phyloP scores from a whole-genome alignment of 176 grass and related monocot genomes.

The Juncus effusus region DNA sequence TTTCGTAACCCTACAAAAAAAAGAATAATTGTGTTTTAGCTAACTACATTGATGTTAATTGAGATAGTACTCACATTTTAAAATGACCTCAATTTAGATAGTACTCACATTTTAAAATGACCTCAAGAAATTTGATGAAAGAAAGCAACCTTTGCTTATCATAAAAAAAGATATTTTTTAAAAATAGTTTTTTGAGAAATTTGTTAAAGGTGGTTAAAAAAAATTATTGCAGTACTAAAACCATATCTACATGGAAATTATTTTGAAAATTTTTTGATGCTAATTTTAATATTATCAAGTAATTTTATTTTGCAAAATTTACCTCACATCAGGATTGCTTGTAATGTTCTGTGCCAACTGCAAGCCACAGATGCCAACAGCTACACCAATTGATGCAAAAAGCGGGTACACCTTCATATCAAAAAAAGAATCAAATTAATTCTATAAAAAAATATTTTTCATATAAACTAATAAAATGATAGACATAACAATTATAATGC shows the following conservation, averaged over 20 bases:
- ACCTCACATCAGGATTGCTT: conserved; percentile 59
- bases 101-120: no score
- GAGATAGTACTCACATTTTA: no score
- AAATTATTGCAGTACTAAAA: no score
- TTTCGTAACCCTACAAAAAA: conserved; percentile 41
- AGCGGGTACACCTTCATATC: conserved; percentile 54
- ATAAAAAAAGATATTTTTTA: no score
- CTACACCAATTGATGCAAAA: conserved; percentile 39
- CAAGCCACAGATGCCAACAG: conserved; percentile 63
- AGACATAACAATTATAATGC: not conserved
- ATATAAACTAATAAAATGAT: conserved; percentile 1
- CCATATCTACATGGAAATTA: no score
- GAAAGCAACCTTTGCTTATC: no score
- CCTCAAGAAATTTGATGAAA: no score
- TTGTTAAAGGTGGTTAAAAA: no score
- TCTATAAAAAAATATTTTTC: not conserved
- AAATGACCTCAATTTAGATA: no score
- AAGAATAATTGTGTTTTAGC: not conserved
- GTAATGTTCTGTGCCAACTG: conserved; percentile 66
- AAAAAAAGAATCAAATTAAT: not conserved
- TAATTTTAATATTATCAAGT: not conserved
- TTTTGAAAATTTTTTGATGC: no score
- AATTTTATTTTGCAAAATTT: conserved; percentile 13
- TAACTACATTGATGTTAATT: not conserved
- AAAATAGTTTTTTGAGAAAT: no score